These are phyloP conservation scores for Agaricus subrufescens DNA, from an alignment of 768 basidiomycete species.

Conservation along the genomic window DNA sequence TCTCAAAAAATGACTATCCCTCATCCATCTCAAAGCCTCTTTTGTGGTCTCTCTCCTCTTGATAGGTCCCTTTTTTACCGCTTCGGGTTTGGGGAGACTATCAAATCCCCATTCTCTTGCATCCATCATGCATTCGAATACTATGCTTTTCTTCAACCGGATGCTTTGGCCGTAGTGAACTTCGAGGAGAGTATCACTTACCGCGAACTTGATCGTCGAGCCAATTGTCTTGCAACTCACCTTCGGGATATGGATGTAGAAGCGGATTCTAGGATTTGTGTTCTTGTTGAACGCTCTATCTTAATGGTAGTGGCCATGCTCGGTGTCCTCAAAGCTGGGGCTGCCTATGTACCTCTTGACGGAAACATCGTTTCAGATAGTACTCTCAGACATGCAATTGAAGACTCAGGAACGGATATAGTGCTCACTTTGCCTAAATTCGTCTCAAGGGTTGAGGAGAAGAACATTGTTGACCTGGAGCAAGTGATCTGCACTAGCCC, in stretches of 20 bases:
- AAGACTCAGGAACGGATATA: slow-evolving; percentile 37
- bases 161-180: slow-evolving; percentile 46
- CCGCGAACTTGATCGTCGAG: slow-evolving; percentile 41
- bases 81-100: slow-evolving; percentile 38
- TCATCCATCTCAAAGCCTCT: slow-evolving; percentile 16
- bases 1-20: slow-evolving; percentile 19
- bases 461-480: slow-evolving; percentile 28
- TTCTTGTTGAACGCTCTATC: slow-evolving; percentile 52
- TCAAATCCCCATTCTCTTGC: slow-evolving; percentile 37
- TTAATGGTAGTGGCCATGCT: slow-evolving; percentile 49
- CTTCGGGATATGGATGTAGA: slow-evolving; percentile 39
- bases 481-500: slow-evolving; percentile 21
- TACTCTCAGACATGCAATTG: slow-evolving; percentile 46
- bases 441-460: slow-evolving; percentile 27
- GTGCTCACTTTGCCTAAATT: slow-evolving; percentile 42
- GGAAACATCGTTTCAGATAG: slow-evolving; percentile 53
- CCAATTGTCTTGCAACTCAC: slow-evolving; percentile 39
- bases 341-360: slow-evolving; percentile 56
- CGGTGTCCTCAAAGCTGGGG: slow-evolving; percentile 53
- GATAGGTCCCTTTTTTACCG: slow-evolving; percentile 40
- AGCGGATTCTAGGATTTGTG: slow-evolving; percentile 47
- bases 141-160: slow-evolving; percentile 36
- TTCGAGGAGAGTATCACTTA: slow-evolving; percentile 44
- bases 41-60: slow-evolving; percentile 29
- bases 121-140: slow-evolving; percentile 54